Base-by-base conservation (phyloP, 2,329 filamentous ascomycete genomes). In the Davidsoniella neocaledoniae region DNA sequence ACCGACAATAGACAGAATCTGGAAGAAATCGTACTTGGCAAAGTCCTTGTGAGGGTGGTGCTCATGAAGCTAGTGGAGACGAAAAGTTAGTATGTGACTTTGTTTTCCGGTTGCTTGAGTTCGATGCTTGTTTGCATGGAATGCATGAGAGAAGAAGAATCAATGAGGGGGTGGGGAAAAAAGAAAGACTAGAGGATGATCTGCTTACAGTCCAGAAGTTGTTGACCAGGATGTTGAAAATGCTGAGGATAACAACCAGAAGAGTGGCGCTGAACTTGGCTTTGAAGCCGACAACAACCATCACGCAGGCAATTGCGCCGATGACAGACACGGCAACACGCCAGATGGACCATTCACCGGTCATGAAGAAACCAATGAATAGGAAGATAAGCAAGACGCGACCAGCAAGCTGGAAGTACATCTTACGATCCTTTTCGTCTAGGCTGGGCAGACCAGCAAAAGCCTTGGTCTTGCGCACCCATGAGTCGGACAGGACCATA, bases 21-120 rank as follows among this genome's bases (percentile, higher is more conserved):
- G 91, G 81, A 98, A 98, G 75, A 98, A 98, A 66, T 98, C 91
- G 77, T 98, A 98, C 72, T 98, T 98, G 73, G 91, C 91, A 64
- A 98, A 98, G 68, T 98, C 91, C 78, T 96, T 96, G 76, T 96
- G 90, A 45, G 91, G 91, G 72, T 98, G 91, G 71, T 94, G 85
- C 58, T 90, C 83, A 71, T 96, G 90, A 57, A 98, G 86, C 84
- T 94, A 19, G 12, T 57, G 23, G 50, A 47, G 43, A 44, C 48
- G 9, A 33, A 9, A 4, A 33, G 21, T 33, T 33, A 33, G 29
- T 2, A 33, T 33, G 12, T 9, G 29, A 33, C 29, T 4, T 33
- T 23, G 21, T 23, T 23, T 33, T 33, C 12, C 3, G 29, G 29
- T 33, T 33, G 29, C 29, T 64, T 55, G 64, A 60, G 43, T 42